phyloP scores from a whole-genome alignment of 192 early-diverging fungal genomes.

The Physocladia obscura region DNA sequence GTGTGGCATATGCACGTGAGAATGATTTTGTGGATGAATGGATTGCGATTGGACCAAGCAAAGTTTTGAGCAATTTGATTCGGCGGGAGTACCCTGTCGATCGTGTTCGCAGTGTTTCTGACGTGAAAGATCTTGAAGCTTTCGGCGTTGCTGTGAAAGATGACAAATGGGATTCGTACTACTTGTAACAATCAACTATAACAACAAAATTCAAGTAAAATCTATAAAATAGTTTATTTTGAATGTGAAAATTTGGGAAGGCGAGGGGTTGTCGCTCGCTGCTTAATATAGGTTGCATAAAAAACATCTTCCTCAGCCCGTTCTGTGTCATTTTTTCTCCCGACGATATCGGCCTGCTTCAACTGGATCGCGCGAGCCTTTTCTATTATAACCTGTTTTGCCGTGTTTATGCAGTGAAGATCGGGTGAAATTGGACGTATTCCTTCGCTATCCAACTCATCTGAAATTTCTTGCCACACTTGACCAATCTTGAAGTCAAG shows the following conservation, averaged over 20 bases:
- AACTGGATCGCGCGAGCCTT: slow-evolving; percentile 34
- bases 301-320: slow-evolving; percentile 4
- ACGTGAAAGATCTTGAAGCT: slow-evolving; percentile 2
- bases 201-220: background rate
- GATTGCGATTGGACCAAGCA: slow-evolving; percentile 81
- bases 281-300: slow-evolving; percentile 17
- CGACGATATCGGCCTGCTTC: slow-evolving; percentile 36
- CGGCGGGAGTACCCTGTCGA: slow-evolving; percentile 76
- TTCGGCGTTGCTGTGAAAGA: slow-evolving; percentile 8
- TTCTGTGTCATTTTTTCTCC: slow-evolving; percentile 16
- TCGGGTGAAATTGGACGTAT: slow-evolving; percentile 52
- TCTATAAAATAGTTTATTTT: background rate
- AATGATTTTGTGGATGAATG: slow-evolving; percentile 82
- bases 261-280: no score
- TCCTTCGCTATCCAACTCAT: slow-evolving; percentile 46
- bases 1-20: slow-evolving; percentile 75
- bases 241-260: no score
- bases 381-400: slow-evolving; percentile 63
- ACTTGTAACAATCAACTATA: background rate
- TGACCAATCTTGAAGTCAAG: slow-evolving; percentile 58
- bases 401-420: slow-evolving; percentile 54
- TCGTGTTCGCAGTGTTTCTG: slow-evolving; percentile 10
- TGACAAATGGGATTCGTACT: slow-evolving; percentile 16
- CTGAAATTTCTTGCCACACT: slow-evolving; percentile 52
- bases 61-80: slow-evolving; percentile 85